Conservation (phyloP, 352 stramenopile genomes). For the Pythium dissotocum region DNA sequence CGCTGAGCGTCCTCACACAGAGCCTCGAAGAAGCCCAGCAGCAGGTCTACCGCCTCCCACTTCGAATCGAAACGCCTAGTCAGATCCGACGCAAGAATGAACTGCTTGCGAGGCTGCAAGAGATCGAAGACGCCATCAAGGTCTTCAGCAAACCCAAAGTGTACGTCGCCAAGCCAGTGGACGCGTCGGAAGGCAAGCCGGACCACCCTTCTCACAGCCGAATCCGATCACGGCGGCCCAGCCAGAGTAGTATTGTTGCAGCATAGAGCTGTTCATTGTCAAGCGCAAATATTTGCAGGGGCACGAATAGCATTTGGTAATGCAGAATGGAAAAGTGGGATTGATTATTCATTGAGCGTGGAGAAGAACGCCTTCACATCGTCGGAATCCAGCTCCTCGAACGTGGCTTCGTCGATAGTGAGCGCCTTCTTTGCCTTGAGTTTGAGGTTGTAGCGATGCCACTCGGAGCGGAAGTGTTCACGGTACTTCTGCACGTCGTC, state of each 20-base stretch:
- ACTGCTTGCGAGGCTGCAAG: constrained; percentile 78
- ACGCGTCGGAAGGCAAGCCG: constrained; percentile 14
- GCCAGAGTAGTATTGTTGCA: constrained; percentile 15
- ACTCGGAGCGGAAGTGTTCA: constrained; percentile 95
- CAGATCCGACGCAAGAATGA: constrained; percentile 83
- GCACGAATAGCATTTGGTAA: background rate
- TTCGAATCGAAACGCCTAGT: constrained; percentile 83
- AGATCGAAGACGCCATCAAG: constrained; percentile 90
- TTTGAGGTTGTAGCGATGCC: constrained; percentile 98
- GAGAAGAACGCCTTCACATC: constrained; percentile 68
- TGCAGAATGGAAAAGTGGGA: constrained; percentile 2
- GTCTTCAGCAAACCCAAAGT: constrained; percentile 88
- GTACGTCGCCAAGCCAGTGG: constrained; percentile 61
- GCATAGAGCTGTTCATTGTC: background rate
- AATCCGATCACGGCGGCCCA: constrained; percentile 17
- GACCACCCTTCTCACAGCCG: background rate
- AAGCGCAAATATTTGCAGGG: too few relatives aligned
- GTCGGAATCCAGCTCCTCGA: constrained; percentile 49
- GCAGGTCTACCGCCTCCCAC: constrained; percentile 75
- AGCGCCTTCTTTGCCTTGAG: constrained; percentile 90
- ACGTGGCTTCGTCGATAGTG: constrained; percentile 71
- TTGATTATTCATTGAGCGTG: constrained; percentile 58
- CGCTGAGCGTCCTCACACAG: constrained; percentile 61
- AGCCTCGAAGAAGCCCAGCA: constrained; percentile 58
- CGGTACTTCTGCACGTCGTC: constrained; percentile 84